These are phyloP conservation scores for Nicotiana attenuata DNA, from an alignment of 257 asterid species.

Conservation along the genomic window DNA sequence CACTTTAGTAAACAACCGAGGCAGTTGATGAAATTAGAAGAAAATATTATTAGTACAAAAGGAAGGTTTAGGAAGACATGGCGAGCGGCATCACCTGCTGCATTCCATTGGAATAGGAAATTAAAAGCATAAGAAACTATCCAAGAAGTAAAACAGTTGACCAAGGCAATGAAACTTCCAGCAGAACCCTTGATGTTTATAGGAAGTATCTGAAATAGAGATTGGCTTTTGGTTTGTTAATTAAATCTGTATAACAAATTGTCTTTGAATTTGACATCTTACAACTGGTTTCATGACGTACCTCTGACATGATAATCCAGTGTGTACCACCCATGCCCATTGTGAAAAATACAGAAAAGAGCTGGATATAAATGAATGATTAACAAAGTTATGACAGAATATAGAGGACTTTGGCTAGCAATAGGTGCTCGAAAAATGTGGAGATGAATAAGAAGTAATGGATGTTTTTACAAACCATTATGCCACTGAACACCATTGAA, in stretches of 20 bases:
- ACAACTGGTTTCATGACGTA: constrained; percentile 19
- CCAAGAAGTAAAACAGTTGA: constrained; percentile 54
- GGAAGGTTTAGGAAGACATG: neutral
- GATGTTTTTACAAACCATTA: constrained; percentile 11
- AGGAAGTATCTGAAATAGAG: constrained; percentile 54
- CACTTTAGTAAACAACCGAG: neutral
- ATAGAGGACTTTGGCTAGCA: neutral
- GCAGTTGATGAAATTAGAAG: neutral
- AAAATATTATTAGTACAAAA: neutral
- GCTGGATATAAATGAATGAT: constrained; percentile 15
- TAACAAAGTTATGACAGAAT: neutral
- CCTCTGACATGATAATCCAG: constrained; percentile 77
- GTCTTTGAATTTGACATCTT: neutral
- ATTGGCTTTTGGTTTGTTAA: neutral
- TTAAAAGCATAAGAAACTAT: constrained; percentile 53
- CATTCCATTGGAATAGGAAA: constrained; percentile 53
- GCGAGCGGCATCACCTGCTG: constrained; percentile 44
- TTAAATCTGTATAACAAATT: neutral
- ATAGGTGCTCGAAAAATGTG: neutral
- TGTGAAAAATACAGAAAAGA: constrained; percentile 34
- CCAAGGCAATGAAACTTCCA: constrained; percentile 52
- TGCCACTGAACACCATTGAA: constrained; percentile 9
- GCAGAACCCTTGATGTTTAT: constrained; percentile 61
- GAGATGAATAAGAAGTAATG: neutral
- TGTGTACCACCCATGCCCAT: constrained; percentile 85